A percentile compares a stretch with the other conserved stretches of the same genome.
Evolutionary conservation across 495 filamentous ascomycete genomes (phyloP).

Genomic region (Neurospora sp.): DNA sequence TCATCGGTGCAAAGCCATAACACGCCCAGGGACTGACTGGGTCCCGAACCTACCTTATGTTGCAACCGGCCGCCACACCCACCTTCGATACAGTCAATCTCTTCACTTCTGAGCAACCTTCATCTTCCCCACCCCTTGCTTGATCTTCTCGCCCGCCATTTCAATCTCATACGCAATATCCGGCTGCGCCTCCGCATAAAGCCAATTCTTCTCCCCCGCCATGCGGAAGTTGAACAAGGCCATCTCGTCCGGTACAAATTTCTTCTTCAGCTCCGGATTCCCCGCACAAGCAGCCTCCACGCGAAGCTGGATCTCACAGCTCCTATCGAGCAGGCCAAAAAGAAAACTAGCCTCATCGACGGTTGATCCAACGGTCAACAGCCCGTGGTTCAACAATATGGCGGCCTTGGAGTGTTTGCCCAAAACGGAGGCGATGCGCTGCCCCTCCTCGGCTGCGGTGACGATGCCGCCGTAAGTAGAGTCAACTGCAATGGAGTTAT

Average conservation of each 20-base stretch:
- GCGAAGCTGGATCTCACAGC: slow-evolving; percentile 39
- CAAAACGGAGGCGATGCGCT: slow-evolving; percentile 38
- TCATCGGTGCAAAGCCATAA: background rate
- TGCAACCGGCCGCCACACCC: background rate
- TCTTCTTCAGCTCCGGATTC: slow-evolving; percentile 25
- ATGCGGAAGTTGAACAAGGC: slow-evolving; percentile 43
- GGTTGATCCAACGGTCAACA: slow-evolving; percentile 42
- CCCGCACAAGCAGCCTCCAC: slow-evolving; percentile 36
- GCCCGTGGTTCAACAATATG: slow-evolving; percentile 46
- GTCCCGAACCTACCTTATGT: background rate
- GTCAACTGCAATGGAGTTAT: slow-evolving; percentile 42
- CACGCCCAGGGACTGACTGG: background rate
- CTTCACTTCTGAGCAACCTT: background rate
- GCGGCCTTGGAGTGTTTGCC: slow-evolving; percentile 34
- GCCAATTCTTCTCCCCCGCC: slow-evolving; percentile 34
- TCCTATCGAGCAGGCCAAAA: slow-evolving; percentile 40
- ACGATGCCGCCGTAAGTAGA: slow-evolving; percentile 47
- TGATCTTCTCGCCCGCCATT: slow-evolving; percentile 26
- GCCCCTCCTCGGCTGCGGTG: slow-evolving; percentile 39
- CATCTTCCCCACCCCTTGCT: background rate
- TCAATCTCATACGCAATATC: slow-evolving; percentile 37
- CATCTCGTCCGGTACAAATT: slow-evolving; percentile 39
- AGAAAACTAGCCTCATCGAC: slow-evolving; percentile 48
- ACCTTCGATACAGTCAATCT: background rate
- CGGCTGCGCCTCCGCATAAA: slow-evolving; percentile 38